Evolutionary conservation across 1,284 basidiomycete genomes (phyloP).

Genomic region (Tilletia caries): DNA sequence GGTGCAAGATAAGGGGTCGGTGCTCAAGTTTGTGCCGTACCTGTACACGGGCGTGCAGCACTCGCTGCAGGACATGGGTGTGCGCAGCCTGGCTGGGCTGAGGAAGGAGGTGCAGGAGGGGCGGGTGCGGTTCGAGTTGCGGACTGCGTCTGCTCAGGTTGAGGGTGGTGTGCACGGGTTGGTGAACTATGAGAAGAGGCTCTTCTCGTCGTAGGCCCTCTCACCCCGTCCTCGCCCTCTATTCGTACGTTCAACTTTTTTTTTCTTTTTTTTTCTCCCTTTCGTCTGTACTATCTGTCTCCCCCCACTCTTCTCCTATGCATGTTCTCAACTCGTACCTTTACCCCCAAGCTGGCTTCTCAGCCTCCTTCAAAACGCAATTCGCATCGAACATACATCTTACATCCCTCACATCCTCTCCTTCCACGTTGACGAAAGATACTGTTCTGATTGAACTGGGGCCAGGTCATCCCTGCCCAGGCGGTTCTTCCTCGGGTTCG

Average conservation of each 20-base stretch:
- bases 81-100: constrained; percentile 66
- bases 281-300: not conserved
- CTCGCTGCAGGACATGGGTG: constrained; percentile 90
- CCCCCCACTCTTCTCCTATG: not conserved
- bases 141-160: constrained; percentile 90
- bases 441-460: no score
- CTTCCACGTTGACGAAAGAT: no score
- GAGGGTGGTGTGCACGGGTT: constrained; percentile 90
- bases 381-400: no score
- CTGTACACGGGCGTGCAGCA: constrained; percentile 89
- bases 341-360: no score
- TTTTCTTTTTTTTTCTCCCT: not conserved
- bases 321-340: no score
- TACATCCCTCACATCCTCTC: no score
- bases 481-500: not conserved
- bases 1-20: constrained; percentile 93
- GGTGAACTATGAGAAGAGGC: constrained; percentile 62
- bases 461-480: no score
- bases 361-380: no score
- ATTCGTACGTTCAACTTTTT: not conserved
- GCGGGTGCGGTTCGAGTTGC: constrained; percentile 81
- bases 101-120: constrained; percentile 66
- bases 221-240: not conserved
- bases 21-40: constrained; percentile 83
- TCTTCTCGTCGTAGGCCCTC: constrained; percentile 57